A percentile compares a stretch with the other conserved stretches of the same genome.
Conservation (phyloP, 1,284 basidiomycete genomes). For the Phellopilus nigrolimitatus region DNA sequence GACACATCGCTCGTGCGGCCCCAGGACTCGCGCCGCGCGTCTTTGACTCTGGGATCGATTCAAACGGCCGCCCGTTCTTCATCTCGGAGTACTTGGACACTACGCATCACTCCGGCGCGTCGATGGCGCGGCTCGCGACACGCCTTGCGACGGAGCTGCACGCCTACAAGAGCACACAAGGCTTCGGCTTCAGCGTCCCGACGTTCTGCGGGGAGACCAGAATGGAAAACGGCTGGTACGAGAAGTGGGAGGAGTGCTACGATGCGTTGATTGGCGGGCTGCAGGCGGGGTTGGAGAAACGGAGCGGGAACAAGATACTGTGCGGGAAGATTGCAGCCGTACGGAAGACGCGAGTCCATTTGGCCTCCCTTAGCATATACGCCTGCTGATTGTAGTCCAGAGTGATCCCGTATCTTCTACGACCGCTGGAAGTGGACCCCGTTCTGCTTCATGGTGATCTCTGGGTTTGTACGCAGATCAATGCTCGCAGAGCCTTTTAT, state of each 20-base stretch:
- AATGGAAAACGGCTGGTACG: conserved; percentile 71
- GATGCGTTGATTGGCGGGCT: conserved; percentile 64
- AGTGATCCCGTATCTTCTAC: conserved; percentile 71
- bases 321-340: conserved; percentile 53
- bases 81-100: conserved; percentile 73
- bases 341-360: conserved; percentile 46
- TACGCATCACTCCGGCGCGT: conserved; percentile 38
- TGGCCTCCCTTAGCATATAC: neutral
- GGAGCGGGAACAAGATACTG: conserved; percentile 43
- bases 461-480: conserved; percentile 52
- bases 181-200: conserved; percentile 72
- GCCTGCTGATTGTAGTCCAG: conserved; percentile 35
- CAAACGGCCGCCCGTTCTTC: conserved; percentile 53
- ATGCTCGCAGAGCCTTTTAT: conserved; percentile 14
- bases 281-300: conserved; percentile 46
- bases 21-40: conserved; percentile 66
- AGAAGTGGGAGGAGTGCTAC: conserved; percentile 71
- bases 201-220: conserved; percentile 81
- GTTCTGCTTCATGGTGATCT: conserved; percentile 84
- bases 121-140: conserved; percentile 53
- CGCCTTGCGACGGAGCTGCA: conserved; percentile 66
- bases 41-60: conserved; percentile 43
- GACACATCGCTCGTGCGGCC: conserved; percentile 56
- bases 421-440: conserved; percentile 57
- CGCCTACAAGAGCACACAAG: conserved; percentile 43